Evolutionary conservation across 176 grass and related monocot species (phyloP).

Genomic region (Rhipidocladum racemiflorum): DNA sequence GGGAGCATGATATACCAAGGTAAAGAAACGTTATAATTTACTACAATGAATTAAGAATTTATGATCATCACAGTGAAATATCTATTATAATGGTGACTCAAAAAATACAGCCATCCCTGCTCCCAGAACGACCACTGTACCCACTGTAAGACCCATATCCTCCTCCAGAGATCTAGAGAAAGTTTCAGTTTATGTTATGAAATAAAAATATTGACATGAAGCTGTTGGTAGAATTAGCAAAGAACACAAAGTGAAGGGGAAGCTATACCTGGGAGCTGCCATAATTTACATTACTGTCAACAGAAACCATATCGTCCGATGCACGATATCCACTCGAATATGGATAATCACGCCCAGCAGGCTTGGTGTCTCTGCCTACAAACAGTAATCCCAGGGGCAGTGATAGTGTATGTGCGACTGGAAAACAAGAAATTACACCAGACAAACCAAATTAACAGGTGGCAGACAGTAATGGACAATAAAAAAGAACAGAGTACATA

Average conservation of each 20-base stretch:
- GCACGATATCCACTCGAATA: no score
- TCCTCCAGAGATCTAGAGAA: conserved; percentile 61
- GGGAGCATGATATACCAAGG: not conserved
- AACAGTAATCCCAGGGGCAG: conserved; percentile 41
- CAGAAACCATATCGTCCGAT: no score
- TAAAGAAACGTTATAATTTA: not conserved
- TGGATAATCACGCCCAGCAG: no score
- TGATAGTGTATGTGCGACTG: conserved; percentile 65
- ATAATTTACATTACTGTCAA: no score
- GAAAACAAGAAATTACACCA: conserved; percentile 12
- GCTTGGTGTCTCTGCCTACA: no score
- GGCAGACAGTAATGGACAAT: not conserved
- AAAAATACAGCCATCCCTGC: conserved; percentile 29
- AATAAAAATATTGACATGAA: conserved; percentile 24
- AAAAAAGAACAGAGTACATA: not conserved
- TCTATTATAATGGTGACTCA: no score
- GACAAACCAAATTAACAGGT: not conserved
- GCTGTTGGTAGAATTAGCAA: not conserved
- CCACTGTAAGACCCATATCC: conserved; percentile 75
- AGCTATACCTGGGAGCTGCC: no score
- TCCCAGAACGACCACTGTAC: conserved; percentile 61
- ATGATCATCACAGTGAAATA: not conserved
- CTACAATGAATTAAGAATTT: not conserved
- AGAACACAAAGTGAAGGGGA: no score
- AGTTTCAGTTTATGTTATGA: conserved; percentile 29